These are phyloP conservation scores for Onygena corvina DNA, from an alignment of 2,329 filamentous ascomycete species.

Conservation along the genomic window DNA sequence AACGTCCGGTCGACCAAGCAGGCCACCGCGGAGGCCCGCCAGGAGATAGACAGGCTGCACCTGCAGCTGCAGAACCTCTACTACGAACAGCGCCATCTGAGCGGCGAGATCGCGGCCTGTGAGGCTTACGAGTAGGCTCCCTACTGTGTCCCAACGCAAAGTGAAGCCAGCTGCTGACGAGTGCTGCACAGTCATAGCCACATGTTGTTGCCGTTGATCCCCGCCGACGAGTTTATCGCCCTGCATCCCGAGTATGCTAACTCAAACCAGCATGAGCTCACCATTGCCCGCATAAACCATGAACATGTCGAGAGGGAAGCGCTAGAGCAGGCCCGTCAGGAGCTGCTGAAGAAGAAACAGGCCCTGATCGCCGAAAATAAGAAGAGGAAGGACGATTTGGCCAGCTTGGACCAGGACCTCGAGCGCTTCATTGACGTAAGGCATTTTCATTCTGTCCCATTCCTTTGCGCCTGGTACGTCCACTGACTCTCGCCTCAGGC, in stretches of 20 bases:
- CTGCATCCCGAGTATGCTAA: constrained; percentile 63
- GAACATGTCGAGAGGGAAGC: constrained; percentile 74
- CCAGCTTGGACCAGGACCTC: constrained; percentile 78
- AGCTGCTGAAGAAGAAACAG: constrained; percentile 60
- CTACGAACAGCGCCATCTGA: constrained; percentile 85
- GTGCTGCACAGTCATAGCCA: constrained; percentile 60
- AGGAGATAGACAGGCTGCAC: constrained; percentile 84
- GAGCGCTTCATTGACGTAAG: constrained; percentile 86
- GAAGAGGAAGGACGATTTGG: constrained; percentile 83
- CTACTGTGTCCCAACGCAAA: background rate
- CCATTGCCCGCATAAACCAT: constrained; percentile 81
- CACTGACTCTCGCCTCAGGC: constrained; percentile 41
- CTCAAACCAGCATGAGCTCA: constrained; percentile 65
- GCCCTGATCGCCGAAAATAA: constrained; percentile 66
- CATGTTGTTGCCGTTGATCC: constrained; percentile 70
- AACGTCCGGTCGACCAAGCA: constrained; percentile 75
- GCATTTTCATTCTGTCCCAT: too few relatives aligned
- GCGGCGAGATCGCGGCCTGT: constrained; percentile 80
- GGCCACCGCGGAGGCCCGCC: constrained; percentile 70
- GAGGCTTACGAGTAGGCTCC: constrained; percentile 71
- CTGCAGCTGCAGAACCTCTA: constrained; percentile 90
- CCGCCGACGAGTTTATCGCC: constrained; percentile 66
- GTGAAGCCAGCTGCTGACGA: constrained; percentile 1
- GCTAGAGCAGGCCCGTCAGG: constrained; percentile 71
- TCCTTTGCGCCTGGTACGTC: background rate